Conservation (phyloP, 1,284 basidiomycete genomes). For the Trichosporon sp. region DNA sequence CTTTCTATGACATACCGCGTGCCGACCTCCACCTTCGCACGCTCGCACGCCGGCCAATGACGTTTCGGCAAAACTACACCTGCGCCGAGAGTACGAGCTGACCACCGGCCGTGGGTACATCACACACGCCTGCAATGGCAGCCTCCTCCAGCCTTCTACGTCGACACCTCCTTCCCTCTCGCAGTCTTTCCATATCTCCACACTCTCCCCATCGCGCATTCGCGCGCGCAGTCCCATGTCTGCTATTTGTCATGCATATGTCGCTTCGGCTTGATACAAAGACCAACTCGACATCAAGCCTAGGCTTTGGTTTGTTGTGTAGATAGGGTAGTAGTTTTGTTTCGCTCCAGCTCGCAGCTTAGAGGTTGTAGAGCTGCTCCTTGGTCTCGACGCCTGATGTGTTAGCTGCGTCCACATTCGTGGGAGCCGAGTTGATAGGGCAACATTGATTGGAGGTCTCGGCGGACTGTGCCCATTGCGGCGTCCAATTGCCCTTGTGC, state of each 20-base stretch:
- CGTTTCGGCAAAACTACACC: background rate
- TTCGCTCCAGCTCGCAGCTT: conserved; percentile 19
- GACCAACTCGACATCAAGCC: background rate
- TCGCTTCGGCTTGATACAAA: background rate
- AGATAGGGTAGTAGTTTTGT: background rate
- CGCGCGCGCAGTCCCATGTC: background rate
- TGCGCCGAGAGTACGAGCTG: background rate
- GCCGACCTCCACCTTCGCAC: background rate
- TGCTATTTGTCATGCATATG: conserved; percentile 5
- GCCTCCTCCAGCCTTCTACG: background rate
- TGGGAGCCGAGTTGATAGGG: too few relatives aligned
- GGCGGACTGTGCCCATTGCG: background rate
- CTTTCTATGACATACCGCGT: background rate
- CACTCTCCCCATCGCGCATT: background rate
- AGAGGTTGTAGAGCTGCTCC: conserved; percentile 47
- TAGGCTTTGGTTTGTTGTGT: conserved; percentile 2
- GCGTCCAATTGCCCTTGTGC: background rate
- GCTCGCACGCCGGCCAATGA: background rate
- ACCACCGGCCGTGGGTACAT: background rate
- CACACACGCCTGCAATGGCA: background rate
- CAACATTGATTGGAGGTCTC: background rate
- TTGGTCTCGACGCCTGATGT: conserved; percentile 42
- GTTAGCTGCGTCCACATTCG: background rate
- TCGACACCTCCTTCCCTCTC: background rate
- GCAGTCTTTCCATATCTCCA: background rate